Evolutionary conservation across 163 green algal genomes (phyloP).

Genomic region (Coccomyxa subellipsoidea): DNA sequence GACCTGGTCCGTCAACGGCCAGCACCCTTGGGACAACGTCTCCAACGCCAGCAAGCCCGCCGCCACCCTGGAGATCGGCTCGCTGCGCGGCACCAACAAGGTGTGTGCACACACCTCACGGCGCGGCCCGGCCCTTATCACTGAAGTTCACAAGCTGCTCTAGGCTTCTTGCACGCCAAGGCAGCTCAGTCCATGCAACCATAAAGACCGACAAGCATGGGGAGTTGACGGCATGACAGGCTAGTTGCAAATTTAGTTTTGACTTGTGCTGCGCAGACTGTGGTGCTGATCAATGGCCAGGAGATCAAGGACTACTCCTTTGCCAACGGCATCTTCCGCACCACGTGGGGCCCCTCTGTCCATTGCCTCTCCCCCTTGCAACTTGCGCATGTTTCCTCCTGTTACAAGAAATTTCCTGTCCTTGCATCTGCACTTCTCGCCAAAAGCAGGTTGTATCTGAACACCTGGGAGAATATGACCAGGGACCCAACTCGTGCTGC

Average conservation of each 20-base stretch:
- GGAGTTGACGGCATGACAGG: too few relatives aligned
- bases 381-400: background rate
- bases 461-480: too few relatives aligned
- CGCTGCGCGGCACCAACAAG: conserved; percentile 8
- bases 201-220: too few relatives aligned
- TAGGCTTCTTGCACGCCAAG: too few relatives aligned
- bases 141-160: too few relatives aligned
- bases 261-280: background rate
- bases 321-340: conserved; percentile 7
- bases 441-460: too few relatives aligned
- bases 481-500: too few relatives aligned
- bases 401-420: background rate
- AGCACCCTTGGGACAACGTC: conserved; percentile 20
- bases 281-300: conserved; percentile 18
- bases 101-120: too few relatives aligned
- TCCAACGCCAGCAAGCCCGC: background rate
- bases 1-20: conserved; percentile 7
- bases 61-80: conserved; percentile 21
- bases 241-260: background rate
- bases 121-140: too few relatives aligned
- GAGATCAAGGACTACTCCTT: conserved; percentile 13
- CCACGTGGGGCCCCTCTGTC: background rate
- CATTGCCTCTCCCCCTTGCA: background rate
- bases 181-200: too few relatives aligned
- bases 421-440: too few relatives aligned